phyloP scores from a whole-genome alignment of 768 basidiomycete species.

The Phylloporus rhodoxanthus region DNA sequence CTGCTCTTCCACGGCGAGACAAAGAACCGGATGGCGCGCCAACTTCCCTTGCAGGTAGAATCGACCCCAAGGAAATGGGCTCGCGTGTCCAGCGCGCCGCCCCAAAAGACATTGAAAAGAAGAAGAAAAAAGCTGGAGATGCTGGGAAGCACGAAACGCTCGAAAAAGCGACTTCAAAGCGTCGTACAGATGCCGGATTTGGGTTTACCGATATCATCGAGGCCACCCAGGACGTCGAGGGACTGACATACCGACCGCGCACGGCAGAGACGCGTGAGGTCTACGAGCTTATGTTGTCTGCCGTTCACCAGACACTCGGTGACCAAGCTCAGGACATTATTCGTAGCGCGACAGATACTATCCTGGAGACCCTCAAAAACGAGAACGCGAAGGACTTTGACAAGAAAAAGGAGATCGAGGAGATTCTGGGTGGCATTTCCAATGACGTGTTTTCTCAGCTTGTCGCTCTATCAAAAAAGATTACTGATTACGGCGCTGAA shows the following conservation, averaged over 20 bases:
- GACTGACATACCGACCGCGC: slow-evolving; percentile 85
- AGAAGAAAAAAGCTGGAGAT: slow-evolving; percentile 79
- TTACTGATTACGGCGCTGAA: slow-evolving; percentile 91
- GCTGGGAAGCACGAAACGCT: slow-evolving; percentile 42
- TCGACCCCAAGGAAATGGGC: slow-evolving; percentile 89
- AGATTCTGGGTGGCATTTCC: slow-evolving; percentile 55
- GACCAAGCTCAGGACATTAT: slow-evolving; percentile 97
- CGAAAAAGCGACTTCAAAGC: slow-evolving; percentile 54
- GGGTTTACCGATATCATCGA: slow-evolving; percentile 91
- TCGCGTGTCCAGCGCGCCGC: slow-evolving; percentile 77
- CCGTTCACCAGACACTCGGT: slow-evolving; percentile 78
- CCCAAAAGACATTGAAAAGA: slow-evolving; percentile 88
- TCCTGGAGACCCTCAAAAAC: slow-evolving; percentile 83
- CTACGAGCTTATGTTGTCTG: slow-evolving; percentile 83
- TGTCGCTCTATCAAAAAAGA: slow-evolving; percentile 82
- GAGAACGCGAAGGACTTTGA: slow-evolving; percentile 92
- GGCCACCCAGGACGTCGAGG: slow-evolving; percentile 89
- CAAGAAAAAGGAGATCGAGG: slow-evolving; percentile 91
- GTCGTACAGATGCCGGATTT: slow-evolving; percentile 59
- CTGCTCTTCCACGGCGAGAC: slow-evolving; percentile 76
- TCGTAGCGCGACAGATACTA: slow-evolving; percentile 89
- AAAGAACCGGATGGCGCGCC: slow-evolving; percentile 97
- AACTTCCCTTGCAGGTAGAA: slow-evolving; percentile 85
- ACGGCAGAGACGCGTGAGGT: slow-evolving; percentile 93
- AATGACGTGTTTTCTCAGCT: slow-evolving; percentile 80